These are phyloP conservation scores for Polyporus arcularius DNA, from an alignment of 768 basidiomycete genomes.

Conservation along the genomic window DNA sequence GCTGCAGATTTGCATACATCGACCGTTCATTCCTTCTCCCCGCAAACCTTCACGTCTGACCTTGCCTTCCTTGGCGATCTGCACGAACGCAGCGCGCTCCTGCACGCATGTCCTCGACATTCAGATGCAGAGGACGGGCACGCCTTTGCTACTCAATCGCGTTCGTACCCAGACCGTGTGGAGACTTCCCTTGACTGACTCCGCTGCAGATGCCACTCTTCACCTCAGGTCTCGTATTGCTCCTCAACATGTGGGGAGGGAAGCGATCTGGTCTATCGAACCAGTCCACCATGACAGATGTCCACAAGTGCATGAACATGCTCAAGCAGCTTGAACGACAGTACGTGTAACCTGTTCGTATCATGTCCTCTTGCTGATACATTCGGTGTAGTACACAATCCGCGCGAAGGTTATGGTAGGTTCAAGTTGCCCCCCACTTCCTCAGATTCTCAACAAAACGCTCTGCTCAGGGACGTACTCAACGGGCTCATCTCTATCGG, in stretches of 20 bases:
- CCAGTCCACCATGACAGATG: constrained; percentile 42
- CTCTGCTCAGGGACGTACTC: neutral
- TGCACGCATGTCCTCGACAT: constrained; percentile 71
- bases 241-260: constrained; percentile 52
- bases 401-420: neutral
- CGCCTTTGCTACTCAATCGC: constrained; percentile 2
- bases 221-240: constrained; percentile 45
- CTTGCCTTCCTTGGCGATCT: constrained; percentile 75
- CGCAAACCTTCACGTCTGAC: constrained; percentile 48
- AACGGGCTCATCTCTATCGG: neutral
- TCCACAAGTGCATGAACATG: constrained; percentile 40
- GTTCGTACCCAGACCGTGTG: neutral
- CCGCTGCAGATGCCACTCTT: constrained; percentile 33
- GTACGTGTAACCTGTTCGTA: constrained; percentile 3
- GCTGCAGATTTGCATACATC: constrained; percentile 71
- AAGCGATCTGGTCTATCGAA: constrained; percentile 36
- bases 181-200: neutral
- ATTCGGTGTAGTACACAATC: neutral
- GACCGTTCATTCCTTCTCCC: constrained; percentile 74
- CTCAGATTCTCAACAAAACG: no score
- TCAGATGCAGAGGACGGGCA: constrained; percentile 27
- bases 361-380: neutral
- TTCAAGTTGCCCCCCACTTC: no score
- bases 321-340: constrained; percentile 13
- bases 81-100: constrained; percentile 80